These are phyloP conservation scores for Termitomyces sp. DNA, from an alignment of 768 basidiomycete genomes.

Conservation along the genomic window DNA sequence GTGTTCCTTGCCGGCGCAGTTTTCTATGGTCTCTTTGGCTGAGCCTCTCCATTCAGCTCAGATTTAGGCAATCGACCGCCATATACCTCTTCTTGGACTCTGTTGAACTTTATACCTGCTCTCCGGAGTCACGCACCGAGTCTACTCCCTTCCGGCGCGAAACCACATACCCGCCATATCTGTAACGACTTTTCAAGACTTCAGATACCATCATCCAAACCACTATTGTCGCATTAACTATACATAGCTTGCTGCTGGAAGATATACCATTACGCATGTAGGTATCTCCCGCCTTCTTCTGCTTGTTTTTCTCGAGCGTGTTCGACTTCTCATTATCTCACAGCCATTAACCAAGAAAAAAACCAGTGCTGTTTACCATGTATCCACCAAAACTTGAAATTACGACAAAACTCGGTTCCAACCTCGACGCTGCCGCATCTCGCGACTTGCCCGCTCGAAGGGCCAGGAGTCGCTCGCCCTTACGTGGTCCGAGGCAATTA, in stretches of 20 bases:
- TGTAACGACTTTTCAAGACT: constrained; percentile 7
- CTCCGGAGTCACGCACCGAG: background rate
- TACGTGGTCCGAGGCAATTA: constrained; percentile 27
- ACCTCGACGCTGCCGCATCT: constrained; percentile 25
- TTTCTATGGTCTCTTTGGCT: constrained; percentile 10
- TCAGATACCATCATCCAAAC: constrained; percentile 1
- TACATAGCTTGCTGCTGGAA: constrained; percentile 1
- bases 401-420: constrained; percentile 36
- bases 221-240: background rate
- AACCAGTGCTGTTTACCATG: constrained; percentile 27
- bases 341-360: constrained; percentile 2
- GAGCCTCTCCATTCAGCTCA: background rate
- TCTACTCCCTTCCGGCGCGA: constrained; percentile 3
- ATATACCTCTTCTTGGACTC: background rate
- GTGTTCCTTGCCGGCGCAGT: constrained; percentile 10
- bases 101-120: constrained; percentile 7
- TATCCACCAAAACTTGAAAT: constrained; percentile 42
- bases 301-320: background rate
- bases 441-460: constrained; percentile 23
- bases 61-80: constrained; percentile 4
- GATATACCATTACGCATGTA: constrained; percentile 6
- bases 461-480: constrained; percentile 24
- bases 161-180: constrained; percentile 9
- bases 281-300: constrained; percentile 1
- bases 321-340: background rate